A percentile compares a stretch with the other conserved stretches of the same genome.
These are phyloP conservation scores for Oxyria digyna DNA, from an alignment of 148 eudicot genomes.

Conservation along the genomic window DNA sequence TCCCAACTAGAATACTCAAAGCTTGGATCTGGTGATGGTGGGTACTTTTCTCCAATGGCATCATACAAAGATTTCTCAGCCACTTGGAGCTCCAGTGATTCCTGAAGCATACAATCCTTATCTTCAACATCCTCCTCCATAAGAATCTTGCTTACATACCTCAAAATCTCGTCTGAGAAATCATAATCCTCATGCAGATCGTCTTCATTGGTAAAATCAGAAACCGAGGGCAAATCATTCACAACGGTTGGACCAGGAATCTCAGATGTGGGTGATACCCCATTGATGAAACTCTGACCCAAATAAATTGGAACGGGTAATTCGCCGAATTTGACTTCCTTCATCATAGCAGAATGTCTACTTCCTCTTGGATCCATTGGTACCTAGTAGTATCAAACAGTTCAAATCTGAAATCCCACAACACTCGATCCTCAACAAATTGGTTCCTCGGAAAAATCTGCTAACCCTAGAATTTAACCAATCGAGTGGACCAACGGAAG, in stretches of 20 bases:
- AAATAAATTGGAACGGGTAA: not conserved
- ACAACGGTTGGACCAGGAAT: not conserved
- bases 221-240: not conserved
- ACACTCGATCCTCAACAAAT: conserved; percentile 1
- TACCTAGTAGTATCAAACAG: not conserved
- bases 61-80: conserved; percentile 62
- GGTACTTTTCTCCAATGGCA: conserved; percentile 44
- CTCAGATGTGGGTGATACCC: not conserved
- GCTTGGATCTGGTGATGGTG: conserved; percentile 27
- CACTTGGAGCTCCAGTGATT: conserved; percentile 56
- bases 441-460: not conserved
- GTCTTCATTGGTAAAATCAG: conserved; percentile 16
- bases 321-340: not conserved
- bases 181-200: conserved; percentile 45
- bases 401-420: not conserved
- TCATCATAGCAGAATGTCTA: not conserved
- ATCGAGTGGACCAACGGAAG: not conserved
- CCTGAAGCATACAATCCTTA: conserved; percentile 56
- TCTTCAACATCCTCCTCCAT: conserved; percentile 86
- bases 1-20: conserved; percentile 13
- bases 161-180: conserved; percentile 53
- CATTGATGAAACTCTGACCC: not conserved
- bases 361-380: not conserved
- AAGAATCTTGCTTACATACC: conserved; percentile 58
- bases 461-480: not conserved